A percentile compares a stretch with the other conserved stretches of the same genome.
Conservation (phyloP, 768 basidiomycete species). For the Piloderma croceum region DNA sequence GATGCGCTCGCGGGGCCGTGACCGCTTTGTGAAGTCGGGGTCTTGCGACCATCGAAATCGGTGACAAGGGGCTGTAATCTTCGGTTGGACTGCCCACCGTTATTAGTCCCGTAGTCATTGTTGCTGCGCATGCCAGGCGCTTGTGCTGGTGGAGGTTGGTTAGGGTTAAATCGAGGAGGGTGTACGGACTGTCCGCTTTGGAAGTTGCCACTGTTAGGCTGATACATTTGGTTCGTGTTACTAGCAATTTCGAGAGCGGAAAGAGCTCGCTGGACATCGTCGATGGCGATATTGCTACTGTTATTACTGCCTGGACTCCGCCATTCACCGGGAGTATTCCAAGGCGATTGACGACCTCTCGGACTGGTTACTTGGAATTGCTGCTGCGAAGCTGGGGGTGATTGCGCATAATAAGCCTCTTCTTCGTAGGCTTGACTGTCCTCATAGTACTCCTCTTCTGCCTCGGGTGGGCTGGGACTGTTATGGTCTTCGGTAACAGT, state of each 20-base stretch:
- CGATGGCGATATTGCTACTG: constrained; percentile 39
- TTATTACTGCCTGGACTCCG: constrained; percentile 30
- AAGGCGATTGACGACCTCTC: constrained; percentile 60
- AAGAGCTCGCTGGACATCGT: constrained; percentile 73
- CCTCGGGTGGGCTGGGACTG: constrained; percentile 43
- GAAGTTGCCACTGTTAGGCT: constrained; percentile 24
- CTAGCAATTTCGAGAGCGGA: constrained; percentile 59
- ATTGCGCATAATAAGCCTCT: constrained; percentile 44
- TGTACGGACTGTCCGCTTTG: constrained; percentile 50
- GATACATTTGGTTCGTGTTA: constrained; percentile 24
- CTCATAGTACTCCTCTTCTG: constrained; percentile 53
- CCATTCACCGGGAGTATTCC: constrained; percentile 64
- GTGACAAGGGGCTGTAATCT: constrained; percentile 52
- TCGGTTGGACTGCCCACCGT: constrained; percentile 25
- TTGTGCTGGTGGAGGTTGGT: constrained; percentile 43
- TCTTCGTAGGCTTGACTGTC: constrained; percentile 57
- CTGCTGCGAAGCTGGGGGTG: constrained; percentile 36
- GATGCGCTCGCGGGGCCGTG: constrained; percentile 47
- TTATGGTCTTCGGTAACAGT: constrained; percentile 23
- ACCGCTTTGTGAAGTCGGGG: constrained; percentile 40
- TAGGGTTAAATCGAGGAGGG: constrained; percentile 64
- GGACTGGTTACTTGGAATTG: constrained; percentile 47
- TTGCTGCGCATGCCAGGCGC: constrained; percentile 37
- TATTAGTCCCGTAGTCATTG: constrained; percentile 33
- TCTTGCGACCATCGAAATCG: constrained; percentile 64